Evolutionary conservation across 2,329 filamentous ascomycete species (phyloP).

Genomic region (Plectosphaerella cucumerina): DNA sequence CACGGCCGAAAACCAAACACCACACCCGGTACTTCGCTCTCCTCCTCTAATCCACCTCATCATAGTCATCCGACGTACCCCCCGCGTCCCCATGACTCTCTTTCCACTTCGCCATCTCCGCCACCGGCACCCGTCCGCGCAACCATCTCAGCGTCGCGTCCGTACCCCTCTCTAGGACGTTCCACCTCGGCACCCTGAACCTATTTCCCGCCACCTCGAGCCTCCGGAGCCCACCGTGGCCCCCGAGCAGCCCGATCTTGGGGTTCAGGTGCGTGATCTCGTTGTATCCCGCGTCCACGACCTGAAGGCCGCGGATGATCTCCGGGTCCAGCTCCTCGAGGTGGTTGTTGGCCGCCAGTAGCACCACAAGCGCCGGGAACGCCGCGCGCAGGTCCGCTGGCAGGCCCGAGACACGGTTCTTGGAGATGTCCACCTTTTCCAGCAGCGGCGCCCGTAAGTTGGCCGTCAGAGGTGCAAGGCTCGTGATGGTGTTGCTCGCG

Average conservation of each 20-base stretch:
- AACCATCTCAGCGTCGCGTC: conserved; percentile 81
- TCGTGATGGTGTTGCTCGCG: conserved; percentile 67
- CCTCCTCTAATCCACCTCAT: not conserved
- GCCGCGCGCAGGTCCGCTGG: conserved; percentile 56
- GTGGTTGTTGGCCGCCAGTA: conserved; percentile 77
- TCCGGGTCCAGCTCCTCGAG: conserved; percentile 70
- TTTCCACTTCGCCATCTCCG: conserved; percentile 54
- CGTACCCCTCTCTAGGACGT: conserved; percentile 80
- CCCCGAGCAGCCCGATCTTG: conserved; percentile 71
- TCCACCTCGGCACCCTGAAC: conserved; percentile 83
- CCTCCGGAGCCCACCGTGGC: conserved; percentile 52
- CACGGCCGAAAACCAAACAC: too few species aligned
- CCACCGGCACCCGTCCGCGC: conserved; percentile 66
- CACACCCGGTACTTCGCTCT: not conserved
- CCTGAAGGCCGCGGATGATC: conserved; percentile 66
- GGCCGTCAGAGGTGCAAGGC: conserved; percentile 60
- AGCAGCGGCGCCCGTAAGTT: conserved; percentile 71
- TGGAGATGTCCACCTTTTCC: conserved; percentile 73
- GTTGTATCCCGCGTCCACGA: conserved; percentile 80
- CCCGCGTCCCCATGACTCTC: conserved; percentile 35
- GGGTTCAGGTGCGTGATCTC: conserved; percentile 80
- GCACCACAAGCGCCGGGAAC: conserved; percentile 67
- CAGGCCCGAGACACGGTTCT: conserved; percentile 73
- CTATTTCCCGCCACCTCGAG: conserved; percentile 80
- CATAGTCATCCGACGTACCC: conserved; percentile 18